Base-by-base conservation (phyloP, 768 basidiomycete species). In the Suillus spraguei region DNA sequence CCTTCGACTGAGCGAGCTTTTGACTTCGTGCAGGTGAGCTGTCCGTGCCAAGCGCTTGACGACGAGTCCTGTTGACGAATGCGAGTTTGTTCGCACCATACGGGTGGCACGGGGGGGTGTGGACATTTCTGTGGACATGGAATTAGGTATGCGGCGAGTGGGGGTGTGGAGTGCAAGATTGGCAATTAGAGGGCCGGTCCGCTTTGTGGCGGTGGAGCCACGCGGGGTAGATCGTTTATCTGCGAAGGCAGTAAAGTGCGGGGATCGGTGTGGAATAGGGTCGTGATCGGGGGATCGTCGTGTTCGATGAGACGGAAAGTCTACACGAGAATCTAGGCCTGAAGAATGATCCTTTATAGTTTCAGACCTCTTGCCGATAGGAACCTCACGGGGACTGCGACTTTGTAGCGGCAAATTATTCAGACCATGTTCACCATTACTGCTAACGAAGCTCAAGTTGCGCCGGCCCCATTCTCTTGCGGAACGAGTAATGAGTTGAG, bases 1-100 rank as follows among this genome's bases (percentile, higher is more conserved):
- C 1, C 64, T 53, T 47, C 66, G 59, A 56, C 66, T 69, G 3
- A 60, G 66, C 11, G 42, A 20, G 1, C 63, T 50, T 60, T 78
- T 81, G 63, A 90, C 84, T 69, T 89, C 86, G 65, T 91, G 90
- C 53, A 91, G 67, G 77, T 91, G 90, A 4, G 90, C 86, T 0
- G 79, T 87, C 42, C 86, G 78, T 24, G 88, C 89, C 83, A 86
- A 87, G 42, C 80, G 81, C 65, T 82, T 84, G 20, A 83, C 59
- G 22, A 73, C 13, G 24, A 41, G 56, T 20, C 56, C 56, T 28
- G 24, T 24, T 13, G 39, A 58, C 41, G 56, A 74, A n/a, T 81
- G 79, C 3, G 85, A 86, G 64, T 72, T 81, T n/a, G 82, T 80
- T 20, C 82, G 79, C 59, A 80, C 78, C 17, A 85, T 68, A 3